phyloP scores from a whole-genome alignment of 2,329 filamentous ascomycete species.

The Aspergillus fischeri region DNA sequence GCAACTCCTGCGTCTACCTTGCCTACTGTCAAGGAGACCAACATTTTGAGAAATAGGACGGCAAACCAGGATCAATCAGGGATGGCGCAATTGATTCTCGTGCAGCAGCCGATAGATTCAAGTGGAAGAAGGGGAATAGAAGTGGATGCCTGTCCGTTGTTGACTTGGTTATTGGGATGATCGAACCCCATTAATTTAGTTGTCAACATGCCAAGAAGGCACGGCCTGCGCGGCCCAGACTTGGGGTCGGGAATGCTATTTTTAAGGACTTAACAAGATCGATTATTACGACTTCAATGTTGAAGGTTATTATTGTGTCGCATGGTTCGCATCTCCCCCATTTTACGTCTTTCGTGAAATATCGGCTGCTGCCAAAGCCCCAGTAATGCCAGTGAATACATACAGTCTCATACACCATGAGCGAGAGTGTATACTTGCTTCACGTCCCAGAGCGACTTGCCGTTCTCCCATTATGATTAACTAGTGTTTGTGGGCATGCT shows the following conservation, averaged over 20 bases:
- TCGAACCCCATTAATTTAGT: neutral
- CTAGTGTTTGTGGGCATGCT: neutral
- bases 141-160: neutral
- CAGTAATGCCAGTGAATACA: neutral
- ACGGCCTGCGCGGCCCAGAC: neutral
- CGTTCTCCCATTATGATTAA: neutral
- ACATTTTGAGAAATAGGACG: conserved; percentile 55
- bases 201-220: neutral
- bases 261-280: neutral
- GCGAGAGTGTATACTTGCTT: neutral
- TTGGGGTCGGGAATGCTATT: neutral
- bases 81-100: neutral
- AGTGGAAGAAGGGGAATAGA: neutral
- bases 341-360: neutral
- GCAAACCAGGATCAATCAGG: neutral
- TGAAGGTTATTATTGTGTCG: neutral
- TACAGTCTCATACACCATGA: neutral
- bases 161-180: neutral
- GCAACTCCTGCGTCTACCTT: conserved; percentile 99
- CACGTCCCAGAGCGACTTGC: neutral
- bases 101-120: neutral
- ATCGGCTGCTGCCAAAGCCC: neutral
- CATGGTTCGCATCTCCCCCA: neutral
- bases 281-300: neutral
- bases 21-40: conserved; percentile 95